Percentiles rank a stretch among this genome's conserved stretches.
Evolutionary conservation across 225 moss, liverwort and hornwort species (phyloP).

Genomic region (Anthoceros angustus): DNA sequence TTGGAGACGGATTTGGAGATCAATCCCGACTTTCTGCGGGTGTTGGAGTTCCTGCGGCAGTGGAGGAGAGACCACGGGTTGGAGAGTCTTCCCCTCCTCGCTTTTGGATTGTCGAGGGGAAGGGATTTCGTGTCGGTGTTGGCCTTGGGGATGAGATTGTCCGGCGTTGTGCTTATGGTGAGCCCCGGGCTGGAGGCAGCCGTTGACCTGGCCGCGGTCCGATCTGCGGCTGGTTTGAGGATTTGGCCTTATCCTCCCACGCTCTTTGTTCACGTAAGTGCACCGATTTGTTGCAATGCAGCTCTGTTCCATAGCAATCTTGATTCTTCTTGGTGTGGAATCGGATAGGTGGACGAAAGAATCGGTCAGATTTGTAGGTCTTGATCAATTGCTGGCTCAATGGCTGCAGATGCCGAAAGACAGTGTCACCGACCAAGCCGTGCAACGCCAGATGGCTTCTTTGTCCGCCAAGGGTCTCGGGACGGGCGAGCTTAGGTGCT

Average conservation of each 20-base stretch:
- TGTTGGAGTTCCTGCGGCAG: neutral
- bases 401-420: neutral
- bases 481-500: neutral
- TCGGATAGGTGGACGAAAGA: too few relatives aligned
- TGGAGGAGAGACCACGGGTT: neutral
- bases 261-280: neutral
- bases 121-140: neutral
- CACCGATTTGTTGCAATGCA: too few relatives aligned
- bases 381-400: neutral
- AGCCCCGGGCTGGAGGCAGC: neutral
- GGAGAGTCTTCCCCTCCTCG: neutral
- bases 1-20: neutral
- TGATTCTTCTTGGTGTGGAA: neutral
- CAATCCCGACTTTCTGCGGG: neutral
- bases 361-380: neutral
- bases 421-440: neutral
- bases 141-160: neutral
- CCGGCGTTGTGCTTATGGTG: neutral
- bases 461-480: neutral
- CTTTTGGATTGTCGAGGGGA: neutral
- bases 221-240: neutral
- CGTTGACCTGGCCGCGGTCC: neutral
- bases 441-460: neutral
- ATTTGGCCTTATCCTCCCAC: neutral
- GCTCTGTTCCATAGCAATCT: neutral